Percentiles rank a stretch among this genome's conserved stretches.
Evolutionary conservation across 306 rosid genomes (phyloP).

Genomic region (Amphicarpaea edgeworthii): DNA sequence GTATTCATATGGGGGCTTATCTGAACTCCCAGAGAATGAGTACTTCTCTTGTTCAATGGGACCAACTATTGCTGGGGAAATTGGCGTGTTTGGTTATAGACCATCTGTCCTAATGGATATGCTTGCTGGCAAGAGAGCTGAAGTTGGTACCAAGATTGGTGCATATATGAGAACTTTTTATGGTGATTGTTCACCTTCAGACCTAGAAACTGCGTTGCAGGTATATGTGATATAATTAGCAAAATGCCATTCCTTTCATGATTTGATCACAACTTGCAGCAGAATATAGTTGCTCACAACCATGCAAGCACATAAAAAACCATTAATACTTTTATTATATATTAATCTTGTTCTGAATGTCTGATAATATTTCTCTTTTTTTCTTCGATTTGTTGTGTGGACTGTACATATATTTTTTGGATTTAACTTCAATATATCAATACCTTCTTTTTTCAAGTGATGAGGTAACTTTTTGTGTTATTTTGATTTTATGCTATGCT

Average conservation of each 20-base stretch:
- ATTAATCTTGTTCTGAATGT: too few relatives aligned
- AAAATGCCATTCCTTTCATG: constrained; percentile 30
- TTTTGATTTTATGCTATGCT: too few relatives aligned
- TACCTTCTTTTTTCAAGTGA: too few relatives aligned
- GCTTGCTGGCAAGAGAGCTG: constrained; percentile 99
- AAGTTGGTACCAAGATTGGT: constrained; percentile 91
- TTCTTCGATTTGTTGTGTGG: too few relatives aligned
- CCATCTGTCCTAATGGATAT: constrained; percentile 92
- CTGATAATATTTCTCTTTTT: too few relatives aligned
- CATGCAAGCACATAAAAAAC: constrained; percentile 1
- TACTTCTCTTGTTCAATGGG: constrained; percentile 98
- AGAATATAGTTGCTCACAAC: constrained; percentile 24
- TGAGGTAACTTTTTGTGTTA: too few relatives aligned
- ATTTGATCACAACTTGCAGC: constrained; percentile 2
- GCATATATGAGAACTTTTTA: constrained; percentile 96
- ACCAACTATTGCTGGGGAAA: constrained; percentile 95
- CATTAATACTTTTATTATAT: not conserved
- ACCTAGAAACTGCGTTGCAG: constrained; percentile 98
- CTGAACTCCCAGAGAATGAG: constrained; percentile 83
- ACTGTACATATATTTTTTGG: too few relatives aligned
- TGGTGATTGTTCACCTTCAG: constrained; percentile 96
- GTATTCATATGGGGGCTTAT: constrained; percentile 93
- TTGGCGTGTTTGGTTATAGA: constrained; percentile 94
- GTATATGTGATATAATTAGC: constrained; percentile 55
- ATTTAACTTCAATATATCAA: too few relatives aligned